Base-by-base conservation (phyloP, 73 alveolate genomes). In the Tetrahymena malaccensis region DNA sequence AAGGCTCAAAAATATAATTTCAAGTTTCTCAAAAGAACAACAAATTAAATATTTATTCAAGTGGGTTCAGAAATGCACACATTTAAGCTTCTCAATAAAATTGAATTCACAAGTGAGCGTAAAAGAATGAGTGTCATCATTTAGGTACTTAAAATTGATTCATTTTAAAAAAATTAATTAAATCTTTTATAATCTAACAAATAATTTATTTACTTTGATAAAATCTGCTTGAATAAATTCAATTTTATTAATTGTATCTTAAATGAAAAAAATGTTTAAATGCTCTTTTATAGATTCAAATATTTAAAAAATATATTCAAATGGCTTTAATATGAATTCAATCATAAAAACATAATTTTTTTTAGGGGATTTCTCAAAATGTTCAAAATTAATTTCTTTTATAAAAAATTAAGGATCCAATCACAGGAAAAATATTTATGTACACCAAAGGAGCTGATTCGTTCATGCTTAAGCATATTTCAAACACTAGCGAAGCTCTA, bases 401-500 rank as follows among this genome's bases (percentile, higher is more conserved):
- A 35, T 35, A 4, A 50, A 50, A 1, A 50, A 70, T 7, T 9
- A 96, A 95, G 94, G 99, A 98, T 95, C 96, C 96, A 85, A 93
- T 93, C 19, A 96, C 95, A 43, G 98, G 97, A 33, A 57, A 94
- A 84, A 96, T 98, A 34, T 12, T 94, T 35, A 83, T 98, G 25
- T 97, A 96, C 94, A 85, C 98, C 33, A 98, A 98, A 95, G 99
- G 99, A 19, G 99, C 99, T 34, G 99, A 98, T 97, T 95, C 96
- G 9, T 96, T 97, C 93, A 97, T 70, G 34, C 89, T 70, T 57
- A 94, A 43, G 55, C 9, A 55, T 70, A 70, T 70, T 3, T 70
- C 89, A 8, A 70, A 70, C 19, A 70, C 89, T 96, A 56, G 84
- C 37, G 85, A 94, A 94, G 58, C 95, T 95, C 57, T 95, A 96